Evolutionary conservation across 768 basidiomycete species (phyloP).

Genomic region (Termitomyces sp.): DNA sequence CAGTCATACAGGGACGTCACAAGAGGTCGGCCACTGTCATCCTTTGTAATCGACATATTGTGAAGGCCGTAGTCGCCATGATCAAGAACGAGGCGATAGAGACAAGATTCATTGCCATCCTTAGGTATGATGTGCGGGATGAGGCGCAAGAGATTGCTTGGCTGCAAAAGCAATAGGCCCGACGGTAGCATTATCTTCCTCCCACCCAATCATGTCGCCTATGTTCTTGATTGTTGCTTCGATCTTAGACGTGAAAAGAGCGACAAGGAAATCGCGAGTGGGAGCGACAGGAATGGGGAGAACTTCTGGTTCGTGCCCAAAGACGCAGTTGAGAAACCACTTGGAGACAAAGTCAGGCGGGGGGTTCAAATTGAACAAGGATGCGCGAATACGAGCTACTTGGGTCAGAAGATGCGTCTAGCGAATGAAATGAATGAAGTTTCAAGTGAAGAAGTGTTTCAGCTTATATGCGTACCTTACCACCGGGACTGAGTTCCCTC

Average conservation of each 20-base stretch:
- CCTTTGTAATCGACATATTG: no score
- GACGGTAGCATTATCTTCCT: not conserved
- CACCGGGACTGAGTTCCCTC: no score
- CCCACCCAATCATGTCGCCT: not conserved
- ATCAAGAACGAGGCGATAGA: not conserved
- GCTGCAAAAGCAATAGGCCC: not conserved
- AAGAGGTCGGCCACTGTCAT: no score
- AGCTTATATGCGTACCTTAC: no score
- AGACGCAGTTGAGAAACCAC: not conserved
- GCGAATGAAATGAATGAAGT: no score
- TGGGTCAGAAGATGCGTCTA: no score
- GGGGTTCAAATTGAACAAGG: no score
- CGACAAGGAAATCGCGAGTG: no score
- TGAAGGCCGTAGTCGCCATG: not conserved
- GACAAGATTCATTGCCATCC: not conserved
- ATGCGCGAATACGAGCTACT: no score
- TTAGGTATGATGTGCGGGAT: not conserved
- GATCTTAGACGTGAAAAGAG: not conserved
- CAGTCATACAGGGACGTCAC: no score
- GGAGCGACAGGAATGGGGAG: not conserved
- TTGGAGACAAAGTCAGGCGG: not conserved
- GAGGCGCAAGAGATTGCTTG: not conserved
- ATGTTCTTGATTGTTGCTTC: not conserved
- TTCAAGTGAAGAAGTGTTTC: no score
- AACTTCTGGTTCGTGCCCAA: not conserved